phyloP scores from a whole-genome alignment of 2,329 filamentous ascomycete genomes.

The Hymenoscyphus infarciens region DNA sequence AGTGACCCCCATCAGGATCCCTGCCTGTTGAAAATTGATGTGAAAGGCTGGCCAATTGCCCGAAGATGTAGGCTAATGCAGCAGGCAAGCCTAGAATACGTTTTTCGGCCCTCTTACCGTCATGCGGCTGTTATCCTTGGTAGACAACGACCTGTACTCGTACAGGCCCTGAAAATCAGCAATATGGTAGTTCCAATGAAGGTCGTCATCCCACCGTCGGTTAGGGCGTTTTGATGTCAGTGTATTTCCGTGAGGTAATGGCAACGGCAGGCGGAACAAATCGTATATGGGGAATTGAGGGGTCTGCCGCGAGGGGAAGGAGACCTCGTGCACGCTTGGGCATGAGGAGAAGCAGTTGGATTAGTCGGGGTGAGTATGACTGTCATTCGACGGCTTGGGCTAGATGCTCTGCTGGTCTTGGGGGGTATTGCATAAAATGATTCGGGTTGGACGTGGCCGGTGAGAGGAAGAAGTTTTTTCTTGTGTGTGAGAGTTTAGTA shows the following conservation, averaged over 20 bases:
- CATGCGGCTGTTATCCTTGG: slow-evolving; percentile 15
- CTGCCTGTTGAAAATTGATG: slow-evolving; percentile 1
- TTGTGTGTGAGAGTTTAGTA: neutral
- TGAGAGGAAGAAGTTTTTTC: neutral
- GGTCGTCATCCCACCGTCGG: slow-evolving; percentile 3
- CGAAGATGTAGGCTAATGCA: slow-evolving; percentile 12
- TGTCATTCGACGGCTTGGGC: slow-evolving; percentile 1
- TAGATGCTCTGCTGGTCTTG: slow-evolving; percentile 2
- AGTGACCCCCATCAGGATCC: slow-evolving; percentile 21
- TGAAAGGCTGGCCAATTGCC: slow-evolving; percentile 9
- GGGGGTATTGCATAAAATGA: neutral
- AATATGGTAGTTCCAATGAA: neutral
- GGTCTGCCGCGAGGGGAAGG: slow-evolving; percentile 42
- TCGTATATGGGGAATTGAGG: neutral
- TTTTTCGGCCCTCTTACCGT: slow-evolving; percentile 15
- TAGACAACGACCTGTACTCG: slow-evolving; percentile 2
- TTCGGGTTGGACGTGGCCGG: neutral
- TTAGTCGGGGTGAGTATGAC: slow-evolving; percentile 1
- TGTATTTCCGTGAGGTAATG: slow-evolving; percentile 26
- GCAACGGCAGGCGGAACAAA: slow-evolving; percentile 9
- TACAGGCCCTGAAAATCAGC: slow-evolving; percentile 6
- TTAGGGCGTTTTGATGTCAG: neutral
- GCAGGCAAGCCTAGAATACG: slow-evolving; percentile 11
- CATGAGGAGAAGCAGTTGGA: slow-evolving; percentile 13
- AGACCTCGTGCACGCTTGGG: slow-evolving; percentile 10